Base-by-base conservation (phyloP, 768 basidiomycete genomes). In the Lentinula raphanica region DNA sequence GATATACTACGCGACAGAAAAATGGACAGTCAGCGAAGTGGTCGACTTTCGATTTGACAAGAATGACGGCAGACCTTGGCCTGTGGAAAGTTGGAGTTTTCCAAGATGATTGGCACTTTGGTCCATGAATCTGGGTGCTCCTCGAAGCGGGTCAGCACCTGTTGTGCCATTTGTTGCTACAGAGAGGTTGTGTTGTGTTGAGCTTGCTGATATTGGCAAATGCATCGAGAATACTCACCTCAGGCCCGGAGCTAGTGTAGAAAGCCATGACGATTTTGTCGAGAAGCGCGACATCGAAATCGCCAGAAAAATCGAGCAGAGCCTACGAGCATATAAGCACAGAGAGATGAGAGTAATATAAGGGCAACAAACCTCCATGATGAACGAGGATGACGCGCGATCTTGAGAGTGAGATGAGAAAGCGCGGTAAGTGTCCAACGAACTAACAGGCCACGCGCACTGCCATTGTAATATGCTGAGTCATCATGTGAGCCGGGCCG, bases 111-210 rank as follows among this genome's bases (percentile, higher is more conserved):
- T 39, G 97, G 97, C 6, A 98, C 97, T 71, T 91, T 83, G 62
- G 94, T 95, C 97, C 97, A 99, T 35, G 95, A 87, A 59, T 98
- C 96, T 17, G 92, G 90, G 71, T 94, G 82, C 60, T 99, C 97
- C 72, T 98, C 94, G 68, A 99, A 88, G 69, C 95, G 94, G 7
- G 96, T 97, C 64, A 99, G 81, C 61, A 93, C 80, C 70, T 90
- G 89, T 74, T 98, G 96, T 15, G 96, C 96, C 70, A 87, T 72
- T 85, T 91, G 89, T 91, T 95, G 95, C 95, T 98, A 55, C 45
- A 56, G 56, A 54, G 23, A 35, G 17, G n/a, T n/a, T n/a, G n/a
- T n/a, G n/a, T n/a, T n/a, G n/a, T n/a, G 40, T 48, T 23, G 11
- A 56, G 62, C 66, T 27, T 63, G 17, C 35, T 58, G 23, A n/a